Base-by-base conservation (phyloP, 1,284 basidiomycete genomes). In the Pascua guehoae region DNA sequence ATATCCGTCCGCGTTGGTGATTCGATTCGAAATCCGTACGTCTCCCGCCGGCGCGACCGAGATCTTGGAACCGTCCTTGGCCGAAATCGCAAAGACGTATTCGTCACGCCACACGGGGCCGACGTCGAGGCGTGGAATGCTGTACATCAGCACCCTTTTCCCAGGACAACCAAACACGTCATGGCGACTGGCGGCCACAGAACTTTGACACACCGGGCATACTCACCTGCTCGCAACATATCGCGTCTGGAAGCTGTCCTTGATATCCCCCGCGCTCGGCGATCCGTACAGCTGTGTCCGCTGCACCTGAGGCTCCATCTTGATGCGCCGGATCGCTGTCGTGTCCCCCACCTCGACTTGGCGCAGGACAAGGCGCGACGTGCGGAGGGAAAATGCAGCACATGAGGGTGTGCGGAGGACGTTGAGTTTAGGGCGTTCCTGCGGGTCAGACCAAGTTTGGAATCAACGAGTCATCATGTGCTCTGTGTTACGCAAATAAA, bases 271-370 rank as follows among this genome's bases (percentile, higher is more conserved):
- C 0, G 64, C 51, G 0, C 60, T 44, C 12, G 71, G 71, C 0
- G 65, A 59, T 17, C 73, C 73, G 51, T 75, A 74, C 69, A 76
- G 53, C 57, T 76, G 74, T 2, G 74, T 74, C 49, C 63, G 67
- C 60, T 76, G 72, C 10, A 76, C 74, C 5, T 67, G 56, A 0
- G 74, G 74, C 57, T 76, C 74, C 54, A 60, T 71, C 64, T 76
- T 76, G 54, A 76, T 76, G 54, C 65, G 58, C 41, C 67, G 57
- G 43, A 76, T 70, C 11, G 60, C 68, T 1, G 61, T 62, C 44
- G 65, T 60, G 63, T 76, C 74, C 0, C 63, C 65, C 1, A 58
- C 24, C 40, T 63, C 56, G 12, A 72, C 69, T 46, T 68, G 72
- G 8, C 74, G 60, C 3, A 76, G 58, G 3, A 52, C 12, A 3